Percentiles rank a stretch among this genome's conserved stretches.
Conservation (phyloP, 2,329 filamentous ascomycete species). For the Claviceps sp. region DNA sequence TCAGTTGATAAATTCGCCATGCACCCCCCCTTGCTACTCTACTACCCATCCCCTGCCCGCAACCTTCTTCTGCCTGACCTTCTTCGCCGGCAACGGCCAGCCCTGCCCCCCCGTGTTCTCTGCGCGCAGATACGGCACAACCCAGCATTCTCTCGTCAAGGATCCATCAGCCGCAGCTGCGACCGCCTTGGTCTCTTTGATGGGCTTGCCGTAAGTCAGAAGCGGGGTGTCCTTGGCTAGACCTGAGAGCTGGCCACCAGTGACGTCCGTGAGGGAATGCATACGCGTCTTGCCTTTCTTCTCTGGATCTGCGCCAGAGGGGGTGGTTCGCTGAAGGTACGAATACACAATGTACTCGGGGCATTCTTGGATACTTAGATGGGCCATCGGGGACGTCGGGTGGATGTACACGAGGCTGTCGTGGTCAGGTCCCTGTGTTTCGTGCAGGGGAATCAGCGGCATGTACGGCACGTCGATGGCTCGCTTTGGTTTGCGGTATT, state of each 20-base stretch:
- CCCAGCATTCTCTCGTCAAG: constrained; percentile 60
- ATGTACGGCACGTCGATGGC: constrained; percentile 88
- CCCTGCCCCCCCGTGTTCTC: constrained; percentile 55
- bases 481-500: constrained; percentile 57
- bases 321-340: constrained; percentile 59
- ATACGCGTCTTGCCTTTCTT: constrained; percentile 65
- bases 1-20: neutral
- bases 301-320: constrained; percentile 33
- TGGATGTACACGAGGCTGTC: constrained; percentile 75
- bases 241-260: constrained; percentile 59
- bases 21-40: constrained; percentile 23
- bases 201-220: constrained; percentile 74
- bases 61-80: constrained; percentile 68
- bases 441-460: constrained; percentile 60
- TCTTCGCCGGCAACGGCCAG: constrained; percentile 78
- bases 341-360: constrained; percentile 82
- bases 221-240: constrained; percentile 78
- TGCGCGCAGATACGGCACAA: constrained; percentile 62
- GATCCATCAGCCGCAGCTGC: constrained; percentile 23
- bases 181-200: constrained; percentile 58
- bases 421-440: constrained; percentile 24
- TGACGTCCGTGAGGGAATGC: constrained; percentile 73
- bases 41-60: constrained; percentile 62
- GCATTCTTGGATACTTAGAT: constrained; percentile 55
- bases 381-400: constrained; percentile 67